These are phyloP conservation scores for Syncephalastrum racemosum DNA, from an alignment of 371 early-diverging fungal genomes.

Conservation along the genomic window DNA sequence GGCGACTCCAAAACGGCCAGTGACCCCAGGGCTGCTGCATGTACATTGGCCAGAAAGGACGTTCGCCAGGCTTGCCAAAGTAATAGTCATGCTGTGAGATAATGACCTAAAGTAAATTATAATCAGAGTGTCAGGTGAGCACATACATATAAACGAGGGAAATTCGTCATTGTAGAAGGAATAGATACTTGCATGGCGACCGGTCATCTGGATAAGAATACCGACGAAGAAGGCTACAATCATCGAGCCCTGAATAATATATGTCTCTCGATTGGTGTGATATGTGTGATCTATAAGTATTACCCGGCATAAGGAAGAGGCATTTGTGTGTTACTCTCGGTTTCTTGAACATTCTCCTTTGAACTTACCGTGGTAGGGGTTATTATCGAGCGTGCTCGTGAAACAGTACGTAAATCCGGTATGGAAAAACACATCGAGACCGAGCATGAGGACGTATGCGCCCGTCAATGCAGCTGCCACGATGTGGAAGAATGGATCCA, in stretches of 20 bases:
- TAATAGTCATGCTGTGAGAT: too few species aligned
- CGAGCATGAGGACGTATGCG: conserved; percentile 68
- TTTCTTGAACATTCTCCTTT: background rate
- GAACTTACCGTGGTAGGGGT: conserved; percentile 27
- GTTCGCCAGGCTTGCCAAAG: too few species aligned
- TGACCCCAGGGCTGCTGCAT: too few species aligned
- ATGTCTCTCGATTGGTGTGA: conserved; percentile 18
- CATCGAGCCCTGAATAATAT: conserved; percentile 30
- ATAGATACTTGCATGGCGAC: too few species aligned
- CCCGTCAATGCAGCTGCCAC: conserved; percentile 68
- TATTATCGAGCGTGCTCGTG: conserved; percentile 26
- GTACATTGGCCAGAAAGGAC: too few species aligned
- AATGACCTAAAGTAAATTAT: too few species aligned
- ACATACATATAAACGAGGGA: too few species aligned
- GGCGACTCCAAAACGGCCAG: too few species aligned
- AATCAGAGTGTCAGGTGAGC: too few species aligned
- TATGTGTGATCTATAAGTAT: conserved; percentile 15
- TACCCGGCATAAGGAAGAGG: background rate
- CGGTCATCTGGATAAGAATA: conserved; percentile 14
- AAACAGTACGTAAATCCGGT: conserved; percentile 65
- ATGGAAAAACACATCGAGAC: conserved; percentile 73
- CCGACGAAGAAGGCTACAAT: conserved; percentile 24
- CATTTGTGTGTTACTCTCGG: background rate
- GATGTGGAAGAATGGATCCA: conserved; percentile 58
- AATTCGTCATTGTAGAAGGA: too few species aligned